These are phyloP conservation scores for Rhexocercosporidium sp. DNA, from an alignment of 2,329 filamentous ascomycete species.

Conservation along the genomic window DNA sequence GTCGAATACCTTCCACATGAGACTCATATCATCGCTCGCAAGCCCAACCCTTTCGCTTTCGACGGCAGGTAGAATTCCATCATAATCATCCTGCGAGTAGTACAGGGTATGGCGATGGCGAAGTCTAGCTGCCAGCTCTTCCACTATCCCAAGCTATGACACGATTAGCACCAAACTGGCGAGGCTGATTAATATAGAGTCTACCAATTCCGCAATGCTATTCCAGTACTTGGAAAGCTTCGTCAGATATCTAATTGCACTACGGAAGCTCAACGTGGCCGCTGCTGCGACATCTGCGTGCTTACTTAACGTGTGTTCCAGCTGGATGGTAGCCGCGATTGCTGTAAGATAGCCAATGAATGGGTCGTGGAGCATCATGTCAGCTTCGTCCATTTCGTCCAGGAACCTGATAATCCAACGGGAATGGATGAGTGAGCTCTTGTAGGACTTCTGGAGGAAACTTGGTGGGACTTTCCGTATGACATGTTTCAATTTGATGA, in stretches of 20 bases:
- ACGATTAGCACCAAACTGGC: not conserved
- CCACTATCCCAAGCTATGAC: constrained; percentile 25
- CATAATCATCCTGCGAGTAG: constrained; percentile 31
- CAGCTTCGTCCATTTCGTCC: constrained; percentile 32
- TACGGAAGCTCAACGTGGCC: constrained; percentile 25
- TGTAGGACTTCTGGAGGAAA: constrained; percentile 32
- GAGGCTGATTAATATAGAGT: not conserved
- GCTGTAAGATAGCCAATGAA: constrained; percentile 30
- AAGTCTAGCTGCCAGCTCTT: constrained; percentile 28
- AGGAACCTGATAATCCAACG: constrained; percentile 31
- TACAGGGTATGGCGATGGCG: constrained; percentile 28
- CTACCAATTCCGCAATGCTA: constrained; percentile 26
- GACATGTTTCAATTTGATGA: constrained; percentile 31
- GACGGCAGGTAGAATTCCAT: constrained; percentile 28
- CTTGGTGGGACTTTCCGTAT: constrained; percentile 31
- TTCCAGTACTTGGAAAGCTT: constrained; percentile 30
- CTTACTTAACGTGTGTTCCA: constrained; percentile 31
- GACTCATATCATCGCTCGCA: constrained; percentile 23
- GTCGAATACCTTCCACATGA: constrained; percentile 33
- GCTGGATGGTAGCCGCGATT: constrained; percentile 29
- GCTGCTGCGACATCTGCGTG: constrained; percentile 29
- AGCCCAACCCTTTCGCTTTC: constrained; percentile 28
- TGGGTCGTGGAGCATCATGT: constrained; percentile 32
- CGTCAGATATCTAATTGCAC: constrained; percentile 25
- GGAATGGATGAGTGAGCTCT: constrained; percentile 31